Evolutionary conservation across 2,329 filamentous ascomycete species (phyloP), one percentile per base, ranked within the genome.

Genomic region (Emmonsiellopsis sp.): DNA sequence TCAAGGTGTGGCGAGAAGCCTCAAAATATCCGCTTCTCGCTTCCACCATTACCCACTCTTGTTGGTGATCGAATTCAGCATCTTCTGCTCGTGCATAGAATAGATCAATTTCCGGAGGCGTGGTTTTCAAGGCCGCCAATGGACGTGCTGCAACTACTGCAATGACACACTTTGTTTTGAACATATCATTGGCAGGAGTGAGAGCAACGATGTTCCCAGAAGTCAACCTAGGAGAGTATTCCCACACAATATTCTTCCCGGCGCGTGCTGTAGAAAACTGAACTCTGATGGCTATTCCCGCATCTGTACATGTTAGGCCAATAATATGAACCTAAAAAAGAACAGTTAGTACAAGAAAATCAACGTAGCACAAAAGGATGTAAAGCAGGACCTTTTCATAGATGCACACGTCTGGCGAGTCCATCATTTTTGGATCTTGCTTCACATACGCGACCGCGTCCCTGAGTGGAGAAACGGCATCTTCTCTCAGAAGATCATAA

Each of bases 1-100:
- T 72, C 64, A 96, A 75, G 0, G 84, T 85, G 64, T 95, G 82
- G 0, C 87, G 78, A 39, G 81, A 77, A 0, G 87, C 82, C 66
- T 96, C 91, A 57, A 82, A 95, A 64, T 90, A 95, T 0, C 86
- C 84, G 0, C 69, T 68, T 2, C 84, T 79, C 1, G 86, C 78
- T 63, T 95, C 88, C 0, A 95, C 71, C 87, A 95, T 95, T 9
- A 91, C 68, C 66, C 84, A 84, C 60, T 86, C 82, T 36, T 79
- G 68, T 13, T 79, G 77, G 0, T 88, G 83, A 61, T 95, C 86
- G 48, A 94, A 74, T 17, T 81, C 74, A 0, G 83, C 72, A 27
- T 90, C 80, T 2, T 80, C 71, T 0, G 74, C 62, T 6, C 77
- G 68, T 0, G 80, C 79, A 72, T 89, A 91, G 62, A 85, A 85